Percentiles rank a stretch among this genome's conserved stretches.
phyloP scores from a whole-genome alignment of 2,329 filamentous ascomycete species.

The Pseudomassariella vexata region DNA sequence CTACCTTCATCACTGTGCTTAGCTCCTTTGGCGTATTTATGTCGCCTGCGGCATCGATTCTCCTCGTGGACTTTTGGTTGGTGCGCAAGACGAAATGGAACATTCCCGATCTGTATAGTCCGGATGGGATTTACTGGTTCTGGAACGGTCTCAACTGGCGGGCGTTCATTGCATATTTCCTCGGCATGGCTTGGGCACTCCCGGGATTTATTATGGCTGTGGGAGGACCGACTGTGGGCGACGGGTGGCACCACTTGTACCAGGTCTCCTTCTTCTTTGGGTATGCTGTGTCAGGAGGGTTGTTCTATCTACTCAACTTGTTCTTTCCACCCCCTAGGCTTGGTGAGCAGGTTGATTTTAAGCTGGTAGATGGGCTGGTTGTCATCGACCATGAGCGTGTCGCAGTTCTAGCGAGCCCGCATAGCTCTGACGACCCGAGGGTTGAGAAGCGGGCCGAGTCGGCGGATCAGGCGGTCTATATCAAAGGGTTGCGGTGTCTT shows the following conservation, averaged over 20 bases:
- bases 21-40: conserved; percentile 16
- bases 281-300: conserved; percentile 6
- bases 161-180: conserved; percentile 10
- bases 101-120: conserved; percentile 14
- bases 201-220: conserved; percentile 11
- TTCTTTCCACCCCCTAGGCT: conserved; percentile 9
- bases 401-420: not conserved
- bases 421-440: conserved; percentile 1
- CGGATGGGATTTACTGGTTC: conserved; percentile 13
- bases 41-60: conserved; percentile 11
- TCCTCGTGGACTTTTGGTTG: conserved; percentile 14
- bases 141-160: conserved; percentile 8
- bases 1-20: conserved; percentile 13
- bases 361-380: conserved; percentile 2
- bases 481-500: not conserved
- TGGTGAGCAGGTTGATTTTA: conserved; percentile 7
- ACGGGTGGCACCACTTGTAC: conserved; percentile 9
- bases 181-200: conserved; percentile 9
- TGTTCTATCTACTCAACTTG: conserved; percentile 8
- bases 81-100: conserved; percentile 12
- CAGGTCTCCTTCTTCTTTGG: conserved; percentile 11
- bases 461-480: not conserved
- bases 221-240: conserved; percentile 6
- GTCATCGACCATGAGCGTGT: not conserved
- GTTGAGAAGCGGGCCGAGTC: conserved; percentile 1